phyloP scores from a whole-genome alignment of 768 basidiomycete genomes.

The Russula foetens region DNA sequence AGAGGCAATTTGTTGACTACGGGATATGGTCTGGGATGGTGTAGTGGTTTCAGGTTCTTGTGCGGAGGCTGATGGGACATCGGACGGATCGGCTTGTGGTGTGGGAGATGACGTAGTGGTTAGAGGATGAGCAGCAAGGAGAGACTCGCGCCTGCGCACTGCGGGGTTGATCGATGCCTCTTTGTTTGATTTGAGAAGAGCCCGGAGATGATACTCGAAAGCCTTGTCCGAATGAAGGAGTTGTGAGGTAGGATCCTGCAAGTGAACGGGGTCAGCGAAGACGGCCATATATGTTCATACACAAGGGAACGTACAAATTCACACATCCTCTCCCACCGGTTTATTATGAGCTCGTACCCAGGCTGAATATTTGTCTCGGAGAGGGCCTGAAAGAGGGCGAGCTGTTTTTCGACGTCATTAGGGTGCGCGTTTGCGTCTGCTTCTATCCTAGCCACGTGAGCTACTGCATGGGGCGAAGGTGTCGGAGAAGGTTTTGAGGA shows the following conservation, averaged over 20 bases:
- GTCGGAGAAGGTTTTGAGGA: constrained; percentile 9
- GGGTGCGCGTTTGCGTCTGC: constrained; percentile 71
- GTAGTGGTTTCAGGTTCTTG: neutral
- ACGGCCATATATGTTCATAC: neutral
- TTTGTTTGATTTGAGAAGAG: constrained; percentile 52
- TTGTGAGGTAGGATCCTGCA: constrained; percentile 59
- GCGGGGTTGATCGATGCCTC: constrained; percentile 52
- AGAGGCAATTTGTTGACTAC: constrained; percentile 38
- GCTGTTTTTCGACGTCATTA: constrained; percentile 58
- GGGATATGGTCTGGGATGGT: constrained; percentile 21
- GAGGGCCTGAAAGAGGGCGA: constrained; percentile 61
- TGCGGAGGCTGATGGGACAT: neutral
- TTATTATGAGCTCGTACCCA: constrained; percentile 65
- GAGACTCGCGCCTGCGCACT: constrained; percentile 58
- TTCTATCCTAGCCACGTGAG: constrained; percentile 64
- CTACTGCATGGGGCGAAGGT: constrained; percentile 59
- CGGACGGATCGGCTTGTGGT: constrained; percentile 4
- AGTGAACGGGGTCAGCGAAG: constrained; percentile 7
- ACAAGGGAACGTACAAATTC: constrained; percentile 58
- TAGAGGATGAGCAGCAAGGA: constrained; percentile 34
- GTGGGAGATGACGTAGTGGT: neutral
- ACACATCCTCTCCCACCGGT: constrained; percentile 75
- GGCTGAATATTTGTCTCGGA: constrained; percentile 54
- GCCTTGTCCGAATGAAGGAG: constrained; percentile 61
- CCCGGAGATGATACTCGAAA: constrained; percentile 69